A percentile compares a stretch with the other conserved stretches of the same genome.
phyloP scores from a whole-genome alignment of 148 eudicot species.

The Agrostemma githago region DNA sequence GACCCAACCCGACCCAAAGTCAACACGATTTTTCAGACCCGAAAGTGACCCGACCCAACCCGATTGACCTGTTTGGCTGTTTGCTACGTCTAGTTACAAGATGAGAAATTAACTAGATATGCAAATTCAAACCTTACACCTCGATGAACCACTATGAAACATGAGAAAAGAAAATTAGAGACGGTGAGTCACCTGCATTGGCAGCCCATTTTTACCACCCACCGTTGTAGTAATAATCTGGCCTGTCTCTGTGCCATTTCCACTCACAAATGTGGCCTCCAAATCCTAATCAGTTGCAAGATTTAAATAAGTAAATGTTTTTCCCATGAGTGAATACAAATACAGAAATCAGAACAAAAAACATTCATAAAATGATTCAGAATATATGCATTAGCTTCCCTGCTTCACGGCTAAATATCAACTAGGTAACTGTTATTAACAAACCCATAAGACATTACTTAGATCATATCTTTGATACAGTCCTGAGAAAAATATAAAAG shows the following conservation, averaged over 20 bases:
- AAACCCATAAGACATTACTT: background rate
- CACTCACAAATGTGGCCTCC: constrained; percentile 65
- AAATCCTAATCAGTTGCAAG: constrained; percentile 40
- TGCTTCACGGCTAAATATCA: background rate
- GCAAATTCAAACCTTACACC: background rate
- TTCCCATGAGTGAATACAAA: background rate
- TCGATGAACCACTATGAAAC: background rate
- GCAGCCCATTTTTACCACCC: constrained; percentile 68
- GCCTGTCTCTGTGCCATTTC: constrained; percentile 81
- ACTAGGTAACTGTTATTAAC: background rate
- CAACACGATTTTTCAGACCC: too few species aligned
- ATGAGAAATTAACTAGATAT: background rate
- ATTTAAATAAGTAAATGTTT: background rate
- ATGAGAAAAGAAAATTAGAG: background rate
- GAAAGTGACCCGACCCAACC: too few species aligned
- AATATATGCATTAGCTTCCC: background rate
- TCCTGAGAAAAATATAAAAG: background rate
- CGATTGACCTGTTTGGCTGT: too few species aligned
- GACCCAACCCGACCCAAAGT: too few species aligned
- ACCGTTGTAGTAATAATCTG: constrained; percentile 69
- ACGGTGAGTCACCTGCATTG: constrained; percentile 52
- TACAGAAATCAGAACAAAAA: background rate
- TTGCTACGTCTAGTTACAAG: background rate
- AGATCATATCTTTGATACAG: background rate
- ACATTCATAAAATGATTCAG: background rate